Percentiles rank a stretch among this genome's conserved stretches.
These are phyloP conservation scores for Harringtonia aguacate DNA, from an alignment of 2,329 filamentous ascomycete species.

Conservation along the genomic window DNA sequence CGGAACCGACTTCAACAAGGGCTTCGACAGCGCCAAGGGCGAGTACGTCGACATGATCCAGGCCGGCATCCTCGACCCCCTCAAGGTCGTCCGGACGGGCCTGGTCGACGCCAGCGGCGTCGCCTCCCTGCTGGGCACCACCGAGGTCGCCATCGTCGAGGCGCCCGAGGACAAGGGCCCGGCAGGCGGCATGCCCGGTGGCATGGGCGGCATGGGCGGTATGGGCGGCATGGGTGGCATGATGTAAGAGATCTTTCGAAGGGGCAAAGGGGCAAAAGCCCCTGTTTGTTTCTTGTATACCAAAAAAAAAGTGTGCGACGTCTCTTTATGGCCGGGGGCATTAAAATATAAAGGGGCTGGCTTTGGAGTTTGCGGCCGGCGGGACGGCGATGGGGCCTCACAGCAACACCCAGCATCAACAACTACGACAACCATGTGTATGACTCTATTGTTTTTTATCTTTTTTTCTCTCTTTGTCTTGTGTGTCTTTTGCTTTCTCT, in stretches of 20 bases:
- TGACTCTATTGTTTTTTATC: background rate
- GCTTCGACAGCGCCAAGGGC: constrained; percentile 91
- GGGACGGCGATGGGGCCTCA: constrained; percentile 2
- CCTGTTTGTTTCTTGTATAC: background rate
- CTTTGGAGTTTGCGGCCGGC: constrained; percentile 8
- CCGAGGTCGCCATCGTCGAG: constrained; percentile 95
- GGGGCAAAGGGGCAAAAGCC: constrained; percentile 2
- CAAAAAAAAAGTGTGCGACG: background rate
- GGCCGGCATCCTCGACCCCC: constrained; percentile 93
- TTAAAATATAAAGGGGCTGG: no score
- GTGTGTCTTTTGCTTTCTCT: background rate
- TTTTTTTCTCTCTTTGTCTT: no score
- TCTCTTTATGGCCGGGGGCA: no score
- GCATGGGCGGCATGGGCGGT: constrained; percentile 53
- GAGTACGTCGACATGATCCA: constrained; percentile 99
- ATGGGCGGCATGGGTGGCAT: constrained; percentile 45
- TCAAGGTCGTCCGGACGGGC: constrained; percentile 98
- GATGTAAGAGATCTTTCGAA: constrained; percentile 36
- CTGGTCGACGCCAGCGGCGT: constrained; percentile 92
- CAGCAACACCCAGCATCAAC: background rate
- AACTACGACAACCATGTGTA: background rate
- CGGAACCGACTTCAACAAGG: constrained; percentile 90
- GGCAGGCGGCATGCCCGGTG: constrained; percentile 43
- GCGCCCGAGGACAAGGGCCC: constrained; percentile 85
- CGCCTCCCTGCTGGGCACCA: constrained; percentile 92